Evolutionary conservation across 495 filamentous ascomycete species (phyloP).

Genomic region (Talaromyces adpressus): DNA sequence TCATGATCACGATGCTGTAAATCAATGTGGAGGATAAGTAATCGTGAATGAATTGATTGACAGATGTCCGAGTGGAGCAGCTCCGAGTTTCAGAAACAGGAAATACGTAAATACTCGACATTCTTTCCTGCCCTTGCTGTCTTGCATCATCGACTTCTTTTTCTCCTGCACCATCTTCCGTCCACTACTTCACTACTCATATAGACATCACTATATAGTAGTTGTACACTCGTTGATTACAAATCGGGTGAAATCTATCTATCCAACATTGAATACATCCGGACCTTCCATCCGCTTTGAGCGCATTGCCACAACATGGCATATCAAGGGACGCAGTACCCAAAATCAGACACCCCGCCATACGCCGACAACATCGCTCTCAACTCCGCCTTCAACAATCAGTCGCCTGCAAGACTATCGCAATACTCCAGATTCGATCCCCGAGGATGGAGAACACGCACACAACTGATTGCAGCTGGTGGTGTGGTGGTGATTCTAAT

Average conservation of each 20-base stretch:
- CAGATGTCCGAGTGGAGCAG: background rate
- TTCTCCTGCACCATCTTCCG: background rate
- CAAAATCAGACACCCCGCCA: background rate
- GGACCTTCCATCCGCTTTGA: background rate
- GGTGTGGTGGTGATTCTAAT: slow-evolving; percentile 36
- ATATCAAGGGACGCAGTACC: background rate
- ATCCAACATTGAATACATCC: background rate
- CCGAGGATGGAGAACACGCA: slow-evolving; percentile 41
- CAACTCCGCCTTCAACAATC: background rate
- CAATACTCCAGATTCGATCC: slow-evolving; percentile 35
- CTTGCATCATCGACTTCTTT: background rate
- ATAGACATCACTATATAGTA: too few relatives aligned
- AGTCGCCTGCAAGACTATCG: background rate
- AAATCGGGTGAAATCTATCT: background rate
- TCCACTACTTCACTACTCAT: background rate
- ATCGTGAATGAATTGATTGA: background rate
- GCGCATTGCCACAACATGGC: background rate
- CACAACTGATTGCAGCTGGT: slow-evolving; percentile 28
- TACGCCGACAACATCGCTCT: background rate
- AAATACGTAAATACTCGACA: background rate
- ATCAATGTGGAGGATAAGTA: too few relatives aligned
- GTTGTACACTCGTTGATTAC: background rate
- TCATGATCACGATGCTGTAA: too few relatives aligned
- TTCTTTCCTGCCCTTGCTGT: background rate
- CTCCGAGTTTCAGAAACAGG: background rate